These are phyloP conservation scores for Penicillium daleae DNA, from an alignment of 495 filamentous ascomycete species.

Conservation along the genomic window DNA sequence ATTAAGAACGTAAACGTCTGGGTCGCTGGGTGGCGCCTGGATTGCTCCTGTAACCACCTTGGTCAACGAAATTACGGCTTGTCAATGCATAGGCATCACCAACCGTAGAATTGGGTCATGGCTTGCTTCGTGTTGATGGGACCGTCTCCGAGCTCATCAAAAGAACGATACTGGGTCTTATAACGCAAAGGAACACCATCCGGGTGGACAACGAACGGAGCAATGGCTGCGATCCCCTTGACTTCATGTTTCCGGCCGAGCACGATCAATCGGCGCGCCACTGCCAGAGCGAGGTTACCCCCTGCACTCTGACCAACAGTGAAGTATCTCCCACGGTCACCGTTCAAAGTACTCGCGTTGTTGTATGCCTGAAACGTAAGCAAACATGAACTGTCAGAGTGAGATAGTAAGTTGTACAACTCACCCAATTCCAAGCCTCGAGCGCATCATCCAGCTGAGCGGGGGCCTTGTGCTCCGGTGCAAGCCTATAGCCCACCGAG, in stretches of 20 bases:
- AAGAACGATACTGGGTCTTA: neutral
- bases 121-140: slow-evolving; percentile 1
- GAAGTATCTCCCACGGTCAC: slow-evolving; percentile 25
- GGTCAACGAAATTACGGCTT: neutral
- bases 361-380: neutral
- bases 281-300: slow-evolving; percentile 28
- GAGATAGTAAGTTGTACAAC: neutral
- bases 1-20: neutral
- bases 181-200: neutral
- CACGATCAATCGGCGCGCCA: slow-evolving; percentile 3
- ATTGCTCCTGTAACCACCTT: neutral
- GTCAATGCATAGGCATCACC: neutral
- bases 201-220: neutral
- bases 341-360: slow-evolving; percentile 27
- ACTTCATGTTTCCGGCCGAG: neutral
- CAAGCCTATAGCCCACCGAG: slow-evolving; percentile 32
- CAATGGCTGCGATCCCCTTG: neutral
- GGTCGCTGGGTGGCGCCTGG: neutral
- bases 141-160: neutral
- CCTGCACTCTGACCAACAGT: slow-evolving; percentile 33
- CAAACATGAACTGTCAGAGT: neutral
- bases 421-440: slow-evolving; percentile 18
- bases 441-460: slow-evolving; percentile 25
- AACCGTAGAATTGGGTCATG: neutral
- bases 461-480: slow-evolving; percentile 32